phyloP scores from a whole-genome alignment of 495 filamentous ascomycete species.

The Margaritispora aquatica region DNA sequence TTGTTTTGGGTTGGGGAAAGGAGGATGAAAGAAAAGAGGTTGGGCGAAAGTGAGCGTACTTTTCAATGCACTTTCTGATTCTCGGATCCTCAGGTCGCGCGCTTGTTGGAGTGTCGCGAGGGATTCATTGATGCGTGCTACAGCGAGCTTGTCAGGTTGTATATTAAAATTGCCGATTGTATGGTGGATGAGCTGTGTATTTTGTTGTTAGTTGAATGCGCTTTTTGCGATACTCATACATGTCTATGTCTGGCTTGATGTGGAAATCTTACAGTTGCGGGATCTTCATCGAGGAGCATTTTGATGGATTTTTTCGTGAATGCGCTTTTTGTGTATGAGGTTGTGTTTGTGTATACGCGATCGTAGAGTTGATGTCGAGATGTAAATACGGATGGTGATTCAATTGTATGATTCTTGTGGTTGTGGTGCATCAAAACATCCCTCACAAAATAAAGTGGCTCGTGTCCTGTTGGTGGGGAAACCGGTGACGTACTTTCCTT shows the following conservation, averaged over 20 bases:
- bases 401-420: background rate
- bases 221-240: constrained; percentile 9
- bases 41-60: too few relatives aligned
- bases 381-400: too few relatives aligned
- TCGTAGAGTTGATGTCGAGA: background rate
- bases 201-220: constrained; percentile 13
- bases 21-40: too few relatives aligned
- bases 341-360: background rate
- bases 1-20: background rate
- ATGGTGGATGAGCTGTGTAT: constrained; percentile 71
- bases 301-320: constrained; percentile 22
- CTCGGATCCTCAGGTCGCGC: constrained; percentile 66
- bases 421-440: background rate
- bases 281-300: constrained; percentile 97
- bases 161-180: constrained; percentile 95
- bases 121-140: constrained; percentile 81
- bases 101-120: constrained; percentile 71
- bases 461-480: constrained; percentile 1
- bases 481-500: constrained; percentile 14
- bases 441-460: background rate
- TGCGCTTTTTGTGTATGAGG: background rate
- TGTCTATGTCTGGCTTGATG: background rate
- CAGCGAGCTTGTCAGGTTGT: constrained; percentile 73
- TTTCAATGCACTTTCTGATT: constrained; percentile 64
- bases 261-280: constrained; percentile 73